Evolutionary conservation across 176 grass and related monocot genomes (phyloP).

Genomic region (Triticum monococcum): DNA sequence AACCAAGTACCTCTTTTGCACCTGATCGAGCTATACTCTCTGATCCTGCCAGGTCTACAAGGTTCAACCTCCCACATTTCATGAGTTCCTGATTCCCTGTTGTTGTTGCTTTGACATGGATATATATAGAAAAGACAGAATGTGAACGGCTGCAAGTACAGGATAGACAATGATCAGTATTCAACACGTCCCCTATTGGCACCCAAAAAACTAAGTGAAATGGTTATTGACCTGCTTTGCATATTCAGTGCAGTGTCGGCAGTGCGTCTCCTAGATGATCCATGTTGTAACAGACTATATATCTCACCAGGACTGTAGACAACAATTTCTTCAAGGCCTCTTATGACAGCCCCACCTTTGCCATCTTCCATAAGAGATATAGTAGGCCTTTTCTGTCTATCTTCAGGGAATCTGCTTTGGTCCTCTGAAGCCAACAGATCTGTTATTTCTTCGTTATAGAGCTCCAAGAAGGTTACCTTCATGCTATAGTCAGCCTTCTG

Average conservation of each 20-base stretch:
- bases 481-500: slow-evolving; percentile 74
- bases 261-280: slow-evolving; percentile 78
- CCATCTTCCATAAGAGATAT: slow-evolving; percentile 91
- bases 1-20: slow-evolving; percentile 67
- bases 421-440: slow-evolving; percentile 76
- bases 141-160: slow-evolving; percentile 79
- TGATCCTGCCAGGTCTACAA: slow-evolving; percentile 95
- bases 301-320: slow-evolving; percentile 77
- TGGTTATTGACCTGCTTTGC: slow-evolving; percentile 77
- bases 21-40: slow-evolving; percentile 85
- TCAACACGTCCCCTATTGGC: background rate
- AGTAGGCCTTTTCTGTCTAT: slow-evolving; percentile 54
- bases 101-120: slow-evolving; percentile 75
- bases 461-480: slow-evolving; percentile 80
- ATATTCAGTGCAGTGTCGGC: slow-evolving; percentile 73
- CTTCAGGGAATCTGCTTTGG: slow-evolving; percentile 58
- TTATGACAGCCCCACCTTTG: slow-evolving; percentile 72
- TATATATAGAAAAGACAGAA: slow-evolving; percentile 82
- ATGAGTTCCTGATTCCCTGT: slow-evolving; percentile 65
- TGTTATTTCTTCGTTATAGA: slow-evolving; percentile 89
- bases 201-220: slow-evolving; percentile 8
- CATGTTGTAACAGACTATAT: slow-evolving; percentile 63
- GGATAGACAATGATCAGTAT: slow-evolving; percentile 31
- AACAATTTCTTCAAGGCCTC: slow-evolving; percentile 77
- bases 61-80: slow-evolving; percentile 78